phyloP scores from a whole-genome alignment of 108 stramenopile species.

The Cyclostephanos tholiformis region DNA sequence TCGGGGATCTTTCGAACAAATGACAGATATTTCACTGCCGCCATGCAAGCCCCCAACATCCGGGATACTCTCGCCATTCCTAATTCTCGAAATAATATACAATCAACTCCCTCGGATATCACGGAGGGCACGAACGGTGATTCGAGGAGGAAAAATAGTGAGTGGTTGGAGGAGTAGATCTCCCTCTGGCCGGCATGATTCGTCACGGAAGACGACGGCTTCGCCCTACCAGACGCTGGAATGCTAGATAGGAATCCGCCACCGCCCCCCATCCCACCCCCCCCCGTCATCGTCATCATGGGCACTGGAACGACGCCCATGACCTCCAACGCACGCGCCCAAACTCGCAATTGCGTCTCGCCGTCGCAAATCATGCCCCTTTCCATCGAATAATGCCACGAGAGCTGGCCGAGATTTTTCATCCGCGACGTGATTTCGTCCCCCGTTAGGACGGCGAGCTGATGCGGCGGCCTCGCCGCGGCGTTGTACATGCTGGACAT shows the following conservation, averaged over 20 bases:
- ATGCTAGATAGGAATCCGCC: conserved; percentile 8
- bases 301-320: conserved; percentile 42
- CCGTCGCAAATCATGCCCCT: conserved; percentile 70
- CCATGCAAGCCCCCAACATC: conserved; percentile 48
- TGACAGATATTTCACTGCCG: conserved; percentile 45
- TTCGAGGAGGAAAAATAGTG: conserved; percentile 41
- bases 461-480: conserved; percentile 81
- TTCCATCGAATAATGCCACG: conserved; percentile 62
- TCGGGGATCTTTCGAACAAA: neutral
- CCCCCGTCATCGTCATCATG: conserved; percentile 27
- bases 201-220: neutral
- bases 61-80: conserved; percentile 46
- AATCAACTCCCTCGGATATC: conserved; percentile 47
- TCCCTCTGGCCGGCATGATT: neutral
- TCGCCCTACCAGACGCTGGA: conserved; percentile 14
- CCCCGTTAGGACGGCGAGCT: conserved; percentile 70
- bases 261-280: conserved; percentile 53
- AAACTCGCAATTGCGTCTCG: conserved; percentile 78
- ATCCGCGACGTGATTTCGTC: conserved; percentile 65
- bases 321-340: conserved; percentile 68
- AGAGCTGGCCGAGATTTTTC: conserved; percentile 70
- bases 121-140: conserved; percentile 51
- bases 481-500: conserved; percentile 61
- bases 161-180: conserved; percentile 29
- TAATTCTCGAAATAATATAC: conserved; percentile 50